Evolutionary conservation across 225 moss, liverwort and hornwort genomes (phyloP), one percentile per base, ranked within the genome.

Genomic region (Climacium dendroides): DNA sequence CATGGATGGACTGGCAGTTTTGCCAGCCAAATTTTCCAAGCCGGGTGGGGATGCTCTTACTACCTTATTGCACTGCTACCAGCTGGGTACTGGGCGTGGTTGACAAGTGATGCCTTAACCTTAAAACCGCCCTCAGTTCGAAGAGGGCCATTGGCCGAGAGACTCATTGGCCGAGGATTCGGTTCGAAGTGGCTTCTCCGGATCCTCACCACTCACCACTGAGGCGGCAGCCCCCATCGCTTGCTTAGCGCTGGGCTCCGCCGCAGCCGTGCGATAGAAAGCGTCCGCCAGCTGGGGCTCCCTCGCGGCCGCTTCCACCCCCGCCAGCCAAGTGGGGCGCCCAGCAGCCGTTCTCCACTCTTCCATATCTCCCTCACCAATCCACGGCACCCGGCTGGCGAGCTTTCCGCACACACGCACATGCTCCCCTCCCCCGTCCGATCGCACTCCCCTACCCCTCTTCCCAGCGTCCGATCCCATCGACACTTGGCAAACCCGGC

Each of bases 251-350:
- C 62, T 50, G 65, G 54, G 39, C 35, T 29, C 9, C 53, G 78
- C 78, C 12, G 34, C 66, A 10, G 12, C 75, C 87, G 75, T 93
- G 90, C 81, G 91, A 93, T 93, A 45, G 41, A 91, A 93, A 87
- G 93, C 37, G 34, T 12, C 6, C 18, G 93, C 93, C 93, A 93
- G 17, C 54, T 93, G 93, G 88, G 82, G 7, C 78, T 34, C 70
- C 17, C 39, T 61, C 64, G 54, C 74, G 32, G 43, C 59, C 74
- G 19, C n/a, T 13, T 4, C 73, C 8, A 63, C 25, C 22, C 54
- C 52, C 32, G 5, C 66, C 84, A 73, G 91, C 90, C 93, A 93
- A 90, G 91, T 93, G 93, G 65, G 83, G 11, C 63, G 43, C 34
- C 73, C 47, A 8, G n/a, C 43, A 29, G 7, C 19, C 43, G 28